Base-by-base conservation (phyloP, 2,329 filamentous ascomycete species). In the Monosporascus sp. region DNA sequence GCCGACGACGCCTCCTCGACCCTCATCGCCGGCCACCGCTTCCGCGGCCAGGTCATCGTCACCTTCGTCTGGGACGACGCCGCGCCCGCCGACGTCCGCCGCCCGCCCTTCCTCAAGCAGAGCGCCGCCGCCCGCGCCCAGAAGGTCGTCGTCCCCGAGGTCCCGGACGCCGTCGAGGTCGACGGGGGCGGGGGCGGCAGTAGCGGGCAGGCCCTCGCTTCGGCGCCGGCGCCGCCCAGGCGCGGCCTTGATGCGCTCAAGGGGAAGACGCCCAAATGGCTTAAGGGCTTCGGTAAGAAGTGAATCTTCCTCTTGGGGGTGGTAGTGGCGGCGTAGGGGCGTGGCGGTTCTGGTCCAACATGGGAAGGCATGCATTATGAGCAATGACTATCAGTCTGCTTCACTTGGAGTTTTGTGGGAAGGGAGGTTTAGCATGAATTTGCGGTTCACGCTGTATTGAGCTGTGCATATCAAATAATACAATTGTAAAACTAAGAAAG, bases 231-330 rank as follows among this genome's bases (percentile, higher is more conserved):
- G 48, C 58, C 62, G n/a, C 60, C 37, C 17, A 54, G 52, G 3
- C 55, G 60, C 17, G 63, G 63, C 6, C 54, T 63, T 20, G 57
- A 58, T 11, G 58, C 52, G 0, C 60, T 65, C n/a, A 68, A 46
- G 43, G 43, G 24, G 43, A 46, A 67, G 58, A 71, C 85, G 61
- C 87, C 87, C 20, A 91, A 89, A 68, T 90, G 88, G 81, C 70
- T 92, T 41, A 88, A 88, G 69, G 71, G 87, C 52, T 77, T 84
- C 31, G 83, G 82, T 7, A 91, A 89, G 79, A 91, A 90, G 74
- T 88, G 67, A 73, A 41, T 16, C 11, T 8, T 17, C 14, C 16
- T 5, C 9, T 26, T 9, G 2, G 19, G 27, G 27, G 45, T 16
- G 50, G n/a, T 35, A 14, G 41, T 9, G 40, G 46, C 19, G 27